Percentiles rank a stretch among this genome's conserved stretches.
Evolutionary conservation across 2,329 filamentous ascomycete genomes (phyloP).

Genomic region (Arthrocladium fulminans): DNA sequence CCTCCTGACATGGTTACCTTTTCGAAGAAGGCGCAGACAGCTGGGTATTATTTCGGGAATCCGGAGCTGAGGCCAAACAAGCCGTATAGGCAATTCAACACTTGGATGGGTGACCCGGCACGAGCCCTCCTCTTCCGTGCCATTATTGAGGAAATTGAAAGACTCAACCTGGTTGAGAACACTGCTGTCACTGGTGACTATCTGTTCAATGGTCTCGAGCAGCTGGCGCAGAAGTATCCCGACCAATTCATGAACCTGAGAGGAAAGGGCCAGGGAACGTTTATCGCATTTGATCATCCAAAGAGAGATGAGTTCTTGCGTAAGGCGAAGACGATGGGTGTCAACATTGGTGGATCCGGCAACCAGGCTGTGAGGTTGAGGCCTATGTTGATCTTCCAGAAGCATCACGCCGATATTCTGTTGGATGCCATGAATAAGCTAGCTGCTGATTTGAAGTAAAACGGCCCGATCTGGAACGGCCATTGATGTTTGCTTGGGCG

Average conservation of each 20-base stretch:
- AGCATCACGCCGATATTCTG: slow-evolving; percentile 76
- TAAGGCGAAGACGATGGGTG: slow-evolving; percentile 67
- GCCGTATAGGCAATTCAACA: slow-evolving; percentile 94
- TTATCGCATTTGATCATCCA: slow-evolving; percentile 84
- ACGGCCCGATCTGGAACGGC: slow-evolving; percentile 1
- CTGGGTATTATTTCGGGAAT: slow-evolving; percentile 85
- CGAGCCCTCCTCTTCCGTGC: slow-evolving; percentile 76
- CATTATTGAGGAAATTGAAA: slow-evolving; percentile 73
- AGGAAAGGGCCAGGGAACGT: slow-evolving; percentile 81
- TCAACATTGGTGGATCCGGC: slow-evolving; percentile 83
- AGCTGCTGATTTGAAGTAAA: slow-evolving; percentile 37
- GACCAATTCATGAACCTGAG: slow-evolving; percentile 72
- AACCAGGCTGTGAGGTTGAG: slow-evolving; percentile 65
- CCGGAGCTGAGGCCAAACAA: slow-evolving; percentile 74
- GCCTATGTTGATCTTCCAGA: slow-evolving; percentile 89
- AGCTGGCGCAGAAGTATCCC: slow-evolving; percentile 61
- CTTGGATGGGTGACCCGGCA: slow-evolving; percentile 90
- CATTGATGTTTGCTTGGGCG: slow-evolving; percentile 3
- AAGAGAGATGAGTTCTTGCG: slow-evolving; percentile 68
- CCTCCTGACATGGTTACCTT: slow-evolving; percentile 93
- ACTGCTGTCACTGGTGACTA: slow-evolving; percentile 73
- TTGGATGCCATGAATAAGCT: slow-evolving; percentile 71
- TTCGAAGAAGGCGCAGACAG: slow-evolving; percentile 89
- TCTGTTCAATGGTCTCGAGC: slow-evolving; percentile 61
- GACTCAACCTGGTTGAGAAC: slow-evolving; percentile 66